Evolutionary conservation across 805 yeast genomes (phyloP), one percentile per base, ranked within the genome.

Genomic region (Tetrapisispora taiwanensis): DNA sequence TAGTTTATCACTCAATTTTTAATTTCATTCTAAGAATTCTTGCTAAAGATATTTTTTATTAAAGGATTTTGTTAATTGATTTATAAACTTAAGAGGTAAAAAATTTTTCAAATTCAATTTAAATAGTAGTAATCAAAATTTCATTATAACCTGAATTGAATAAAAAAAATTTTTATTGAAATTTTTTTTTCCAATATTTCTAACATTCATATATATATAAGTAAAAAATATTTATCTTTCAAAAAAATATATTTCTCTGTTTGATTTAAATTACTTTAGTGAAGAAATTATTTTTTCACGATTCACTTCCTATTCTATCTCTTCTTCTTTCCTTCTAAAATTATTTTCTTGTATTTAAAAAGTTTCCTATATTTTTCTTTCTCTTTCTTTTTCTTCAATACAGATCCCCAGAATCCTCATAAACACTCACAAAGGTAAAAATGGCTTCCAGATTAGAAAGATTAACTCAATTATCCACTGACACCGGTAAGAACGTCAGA

Each of bases 401-500:
- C 17, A 41, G 19, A 28, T 12, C 28, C 9, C 30, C 43, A 41
- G 43, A 41, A 33, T 30, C 37, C 31, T 33, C 14, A 39, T 27
- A 34, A 24, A 37, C 41, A 32, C 46, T 33, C 22, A 15, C 35
- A 43, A 39, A 24, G 36, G 30, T 44, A 39, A 49, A 22, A 43
- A 53, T 52, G 55, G 48, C 49, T 59, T 72, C 78, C 48, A 73
- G 71, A 69, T 66, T 88, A 65, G 78, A 79, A 63, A 89, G 96
- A 96, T 77, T 89, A 69, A 74, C 86, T 59, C 69, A 78, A 58
- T 79, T 88, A 65, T 80, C 88, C 70, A 76, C 76, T 54, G 78
- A 81, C 59, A 94, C 95, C 50, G 84, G 83, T 65, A 73, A 78
- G 66, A 78, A 77, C 67, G 74, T 74, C 66, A 88, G 98, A 73